A percentile compares a stretch with the other conserved stretches of the same genome.
phyloP scores from a whole-genome alignment of 225 moss, liverwort and hornwort genomes.

The Bryoerythrophyllum caledonicum region DNA sequence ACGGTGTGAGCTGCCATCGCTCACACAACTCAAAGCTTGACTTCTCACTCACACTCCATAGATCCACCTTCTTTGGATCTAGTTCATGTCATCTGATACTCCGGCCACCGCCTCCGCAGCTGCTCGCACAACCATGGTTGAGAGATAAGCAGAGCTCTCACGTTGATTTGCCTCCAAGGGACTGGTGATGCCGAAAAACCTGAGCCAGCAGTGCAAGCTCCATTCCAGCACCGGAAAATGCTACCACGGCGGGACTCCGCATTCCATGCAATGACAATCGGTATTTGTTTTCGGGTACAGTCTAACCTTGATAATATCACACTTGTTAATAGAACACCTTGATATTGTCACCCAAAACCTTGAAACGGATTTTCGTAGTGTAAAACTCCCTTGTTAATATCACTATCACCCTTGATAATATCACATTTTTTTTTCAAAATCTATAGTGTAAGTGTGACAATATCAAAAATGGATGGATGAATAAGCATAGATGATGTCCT shows the following conservation, averaged over 20 bases:
- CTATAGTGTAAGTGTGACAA: too few relatives aligned
- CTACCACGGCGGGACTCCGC: background rate
- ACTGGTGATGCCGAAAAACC: background rate
- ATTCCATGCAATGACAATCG: background rate
- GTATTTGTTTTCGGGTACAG: background rate
- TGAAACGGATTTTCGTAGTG: background rate
- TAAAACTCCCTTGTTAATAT: too few relatives aligned
- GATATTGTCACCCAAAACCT: too few relatives aligned
- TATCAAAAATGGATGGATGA: too few relatives aligned
- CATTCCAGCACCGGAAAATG: background rate
- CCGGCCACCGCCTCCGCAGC: background rate
- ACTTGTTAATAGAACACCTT: too few relatives aligned
- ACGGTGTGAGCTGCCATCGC: conserved; percentile 14
- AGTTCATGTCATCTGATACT: background rate
- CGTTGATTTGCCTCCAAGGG: background rate
- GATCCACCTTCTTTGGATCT: background rate
- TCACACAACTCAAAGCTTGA: background rate
- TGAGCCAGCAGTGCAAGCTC: background rate
- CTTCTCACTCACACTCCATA: background rate
- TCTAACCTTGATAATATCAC: too few relatives aligned
- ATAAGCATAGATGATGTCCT: too few relatives aligned
- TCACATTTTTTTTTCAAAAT: too few relatives aligned
- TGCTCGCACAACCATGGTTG: background rate
- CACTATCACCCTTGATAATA: too few relatives aligned
- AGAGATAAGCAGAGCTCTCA: background rate